Evolutionary conservation across 2,329 filamentous ascomycete species (phyloP).

Genomic region (Botrytis elliptica): DNA sequence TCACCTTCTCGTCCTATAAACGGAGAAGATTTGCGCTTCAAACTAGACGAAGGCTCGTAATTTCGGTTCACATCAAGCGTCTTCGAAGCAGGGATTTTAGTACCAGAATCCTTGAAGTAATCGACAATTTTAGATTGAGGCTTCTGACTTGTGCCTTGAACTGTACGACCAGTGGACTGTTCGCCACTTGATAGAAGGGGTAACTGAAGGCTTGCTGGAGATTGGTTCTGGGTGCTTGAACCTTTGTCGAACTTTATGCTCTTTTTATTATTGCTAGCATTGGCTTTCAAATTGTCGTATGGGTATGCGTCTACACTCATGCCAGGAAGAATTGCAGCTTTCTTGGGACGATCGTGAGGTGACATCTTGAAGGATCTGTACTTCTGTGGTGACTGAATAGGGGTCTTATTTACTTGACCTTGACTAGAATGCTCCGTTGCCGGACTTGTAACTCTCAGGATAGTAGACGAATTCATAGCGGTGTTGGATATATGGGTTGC

Average conservation of each 20-base stretch:
- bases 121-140: slow-evolving; percentile 1
- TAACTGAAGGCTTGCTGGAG: neutral
- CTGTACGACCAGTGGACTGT: neutral
- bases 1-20: neutral
- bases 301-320: slow-evolving; percentile 17
- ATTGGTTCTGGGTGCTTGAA: neutral
- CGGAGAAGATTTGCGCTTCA: slow-evolving; percentile 12
- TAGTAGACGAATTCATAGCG: neutral
- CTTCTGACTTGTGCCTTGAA: neutral
- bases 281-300: neutral
- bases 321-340: slow-evolving; percentile 19
- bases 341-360: slow-evolving; percentile 5
- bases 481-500: slow-evolving; percentile 15
- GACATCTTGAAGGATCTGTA: slow-evolving; percentile 4
- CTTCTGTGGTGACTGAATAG: neutral
- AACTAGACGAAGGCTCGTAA: neutral
- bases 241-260: neutral
- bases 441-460: slow-evolving; percentile 5
- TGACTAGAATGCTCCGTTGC: neutral
- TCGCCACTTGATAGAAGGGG: neutral
- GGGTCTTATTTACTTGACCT: neutral
- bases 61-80: neutral
- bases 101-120: neutral
- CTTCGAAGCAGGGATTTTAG: neutral
- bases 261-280: neutral